Evolutionary conservation across 495 filamentous ascomycete species (phyloP).

Genomic region (Trichoderma gamsii): DNA sequence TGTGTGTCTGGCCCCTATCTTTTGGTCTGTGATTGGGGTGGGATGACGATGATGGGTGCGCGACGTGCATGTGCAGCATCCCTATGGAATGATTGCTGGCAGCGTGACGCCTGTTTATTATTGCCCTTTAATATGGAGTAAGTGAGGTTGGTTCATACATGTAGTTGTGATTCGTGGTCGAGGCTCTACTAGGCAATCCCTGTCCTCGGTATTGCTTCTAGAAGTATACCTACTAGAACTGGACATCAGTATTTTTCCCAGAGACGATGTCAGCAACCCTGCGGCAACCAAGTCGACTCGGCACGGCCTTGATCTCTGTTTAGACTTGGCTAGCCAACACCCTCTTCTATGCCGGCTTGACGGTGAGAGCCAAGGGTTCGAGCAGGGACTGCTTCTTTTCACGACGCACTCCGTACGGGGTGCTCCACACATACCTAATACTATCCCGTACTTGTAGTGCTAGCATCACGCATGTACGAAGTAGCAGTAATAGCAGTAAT

Average conservation of each 20-base stretch:
- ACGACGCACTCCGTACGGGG: neutral
- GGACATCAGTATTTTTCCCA: neutral
- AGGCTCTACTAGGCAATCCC: no score
- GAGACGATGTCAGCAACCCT: neutral
- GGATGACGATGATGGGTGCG: neutral
- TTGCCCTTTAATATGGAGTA: no score
- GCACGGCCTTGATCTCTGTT: neutral
- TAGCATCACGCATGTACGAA: no score
- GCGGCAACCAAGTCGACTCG: neutral
- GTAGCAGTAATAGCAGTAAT: neutral
- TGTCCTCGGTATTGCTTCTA: neutral
- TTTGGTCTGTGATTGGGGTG: neutral
- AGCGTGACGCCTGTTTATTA: neutral
- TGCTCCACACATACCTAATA: neutral
- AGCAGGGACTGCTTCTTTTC: neutral
- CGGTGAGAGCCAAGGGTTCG: constrained; percentile 5
- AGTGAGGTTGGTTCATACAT: no score
- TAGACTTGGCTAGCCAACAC: neutral
- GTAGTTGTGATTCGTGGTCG: no score
- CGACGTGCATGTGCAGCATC: neutral
- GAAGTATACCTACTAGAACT: no score
- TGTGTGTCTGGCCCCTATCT: neutral
- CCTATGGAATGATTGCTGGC: neutral
- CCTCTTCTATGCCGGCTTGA: neutral
- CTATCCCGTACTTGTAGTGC: neutral